Conservation (phyloP, 768 basidiomycete genomes). For the Calvatia gigantea region DNA sequence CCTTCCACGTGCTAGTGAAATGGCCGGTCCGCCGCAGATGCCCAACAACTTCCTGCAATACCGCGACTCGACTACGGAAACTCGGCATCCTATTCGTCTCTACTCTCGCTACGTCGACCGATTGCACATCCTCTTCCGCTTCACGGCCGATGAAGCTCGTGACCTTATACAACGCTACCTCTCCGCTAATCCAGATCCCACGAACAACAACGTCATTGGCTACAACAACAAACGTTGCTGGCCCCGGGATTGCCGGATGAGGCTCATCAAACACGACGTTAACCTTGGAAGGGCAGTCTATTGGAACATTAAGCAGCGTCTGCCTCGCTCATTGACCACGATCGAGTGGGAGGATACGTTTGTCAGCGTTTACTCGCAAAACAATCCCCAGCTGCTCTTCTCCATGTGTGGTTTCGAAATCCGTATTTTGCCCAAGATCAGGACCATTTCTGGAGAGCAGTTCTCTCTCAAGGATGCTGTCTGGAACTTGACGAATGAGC, state of each 20-base stretch:
- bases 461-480: conserved; percentile 96
- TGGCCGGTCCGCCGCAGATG: conserved; percentile 97
- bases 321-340: conserved; percentile 93
- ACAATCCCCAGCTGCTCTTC: conserved; percentile 96
- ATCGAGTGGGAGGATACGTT: conserved; percentile 99
- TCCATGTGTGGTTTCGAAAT: conserved; percentile 99
- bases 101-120: conserved; percentile 97
- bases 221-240: conserved; percentile 99
- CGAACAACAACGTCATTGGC: conserved; percentile 97
- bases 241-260: conserved; percentile 99
- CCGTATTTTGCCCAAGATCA: conserved; percentile 93
- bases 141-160: conserved; percentile 94
- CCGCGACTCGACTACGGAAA: conserved; percentile 92
- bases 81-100: conserved; percentile 94
- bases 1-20: conserved; percentile 96
- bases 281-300: conserved; percentile 97
- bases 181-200: conserved; percentile 96
- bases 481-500: conserved; percentile 96
- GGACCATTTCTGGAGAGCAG: conserved; percentile 94
- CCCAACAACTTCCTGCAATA: conserved; percentile 99
- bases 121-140: conserved; percentile 95
- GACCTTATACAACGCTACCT: conserved; percentile 98
- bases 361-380: conserved; percentile 94
- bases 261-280: conserved; percentile 98
- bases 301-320: conserved; percentile 98